These are phyloP conservation scores for Escovopsis sp. DNA, from an alignment of 2,329 filamentous ascomycete species.

Conservation along the genomic window DNA sequence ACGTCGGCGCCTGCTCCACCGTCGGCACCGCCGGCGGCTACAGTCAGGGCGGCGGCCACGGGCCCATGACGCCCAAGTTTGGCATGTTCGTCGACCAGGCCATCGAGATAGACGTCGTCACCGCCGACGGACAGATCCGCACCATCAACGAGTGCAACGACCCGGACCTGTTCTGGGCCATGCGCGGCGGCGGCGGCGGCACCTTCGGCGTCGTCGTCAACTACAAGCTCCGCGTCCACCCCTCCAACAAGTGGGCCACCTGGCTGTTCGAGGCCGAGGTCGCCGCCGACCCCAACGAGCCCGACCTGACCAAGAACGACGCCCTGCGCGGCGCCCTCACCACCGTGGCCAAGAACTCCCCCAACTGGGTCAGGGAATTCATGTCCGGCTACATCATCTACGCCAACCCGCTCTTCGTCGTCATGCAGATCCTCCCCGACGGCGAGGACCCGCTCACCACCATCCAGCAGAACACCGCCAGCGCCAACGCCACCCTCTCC, in stretches of 20 bases:
- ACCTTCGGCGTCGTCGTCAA: constrained; percentile 36
- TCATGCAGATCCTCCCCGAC: constrained; percentile 1
- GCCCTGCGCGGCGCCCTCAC: constrained; percentile 23
- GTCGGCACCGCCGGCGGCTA: constrained; percentile 47
- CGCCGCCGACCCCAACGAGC: constrained; percentile 29
- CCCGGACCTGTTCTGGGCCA: constrained; percentile 43
- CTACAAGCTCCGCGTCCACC: constrained; percentile 27
- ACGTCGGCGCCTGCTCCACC: constrained; percentile 39
- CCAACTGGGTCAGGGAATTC: neutral
- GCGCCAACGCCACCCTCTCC: neutral
- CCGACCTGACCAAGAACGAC: constrained; percentile 20
- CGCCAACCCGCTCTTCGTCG: neutral
- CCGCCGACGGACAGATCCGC: constrained; percentile 27
- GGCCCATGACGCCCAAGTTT: constrained; percentile 33
- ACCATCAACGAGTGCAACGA: constrained; percentile 29
- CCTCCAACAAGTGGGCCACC: constrained; percentile 34
- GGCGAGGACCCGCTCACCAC: neutral
- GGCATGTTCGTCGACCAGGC: constrained; percentile 47
- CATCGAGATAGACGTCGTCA: constrained; percentile 38
- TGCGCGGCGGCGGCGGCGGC: constrained; percentile 33
- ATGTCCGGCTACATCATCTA: neutral
- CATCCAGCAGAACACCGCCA: neutral
- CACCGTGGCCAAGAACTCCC: neutral
- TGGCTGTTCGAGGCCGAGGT: constrained; percentile 31
- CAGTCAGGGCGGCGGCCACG: constrained; percentile 45